These are phyloP conservation scores for Pythium folliculosum DNA, from an alignment of 352 stramenopile genomes.

Conservation along the genomic window DNA sequence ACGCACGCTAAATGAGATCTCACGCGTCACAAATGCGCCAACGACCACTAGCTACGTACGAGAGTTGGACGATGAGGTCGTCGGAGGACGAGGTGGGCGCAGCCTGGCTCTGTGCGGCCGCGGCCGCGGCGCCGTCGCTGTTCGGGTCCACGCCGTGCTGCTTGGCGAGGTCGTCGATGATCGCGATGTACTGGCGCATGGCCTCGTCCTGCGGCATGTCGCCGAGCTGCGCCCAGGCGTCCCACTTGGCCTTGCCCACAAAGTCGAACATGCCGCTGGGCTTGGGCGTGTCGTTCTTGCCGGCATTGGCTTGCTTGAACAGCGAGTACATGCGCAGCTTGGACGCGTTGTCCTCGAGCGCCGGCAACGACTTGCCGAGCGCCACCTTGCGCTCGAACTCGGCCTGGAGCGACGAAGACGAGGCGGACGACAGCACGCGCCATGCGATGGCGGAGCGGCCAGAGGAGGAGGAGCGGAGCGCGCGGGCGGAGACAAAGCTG, in stretches of 20 bases:
- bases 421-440: slow-evolving; percentile 21
- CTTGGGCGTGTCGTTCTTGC: slow-evolving; percentile 60
- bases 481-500: slow-evolving; percentile 5
- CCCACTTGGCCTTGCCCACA: slow-evolving; percentile 83
- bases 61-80: slow-evolving; percentile 57
- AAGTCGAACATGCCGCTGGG: slow-evolving; percentile 80
- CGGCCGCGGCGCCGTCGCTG: background rate
- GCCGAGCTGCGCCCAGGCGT: slow-evolving; percentile 72
- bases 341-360: slow-evolving; percentile 68
- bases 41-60: slow-evolving; percentile 30
- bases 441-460: slow-evolving; percentile 5
- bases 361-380: slow-evolving; percentile 69
- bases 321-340: slow-evolving; percentile 87
- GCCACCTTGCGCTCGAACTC: slow-evolving; percentile 64
- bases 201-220: slow-evolving; percentile 70
- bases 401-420: slow-evolving; percentile 13
- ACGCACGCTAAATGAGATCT: slow-evolving; percentile 2
- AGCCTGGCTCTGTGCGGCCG: background rate
- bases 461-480: slow-evolving; percentile 1
- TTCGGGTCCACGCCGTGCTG: slow-evolving; percentile 36
- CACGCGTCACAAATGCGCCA: background rate
- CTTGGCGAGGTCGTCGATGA: slow-evolving; percentile 68
- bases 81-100: slow-evolving; percentile 24
- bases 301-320: slow-evolving; percentile 76
- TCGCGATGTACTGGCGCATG: slow-evolving; percentile 70